Evolutionary conservation across 73 alveolate species (phyloP).

Genomic region (Paramecium tetraurelia): DNA sequence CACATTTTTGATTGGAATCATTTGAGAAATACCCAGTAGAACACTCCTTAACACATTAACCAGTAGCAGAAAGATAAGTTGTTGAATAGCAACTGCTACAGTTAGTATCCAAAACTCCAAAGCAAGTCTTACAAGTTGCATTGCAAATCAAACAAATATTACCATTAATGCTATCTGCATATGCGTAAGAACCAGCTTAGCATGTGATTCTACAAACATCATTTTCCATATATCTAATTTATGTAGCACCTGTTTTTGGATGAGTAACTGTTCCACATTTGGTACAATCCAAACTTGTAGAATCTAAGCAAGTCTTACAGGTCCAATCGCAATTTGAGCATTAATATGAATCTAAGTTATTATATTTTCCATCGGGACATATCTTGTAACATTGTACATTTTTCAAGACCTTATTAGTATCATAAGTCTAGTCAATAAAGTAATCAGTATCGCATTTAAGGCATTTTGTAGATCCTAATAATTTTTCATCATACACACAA

Average conservation of each 20-base stretch:
- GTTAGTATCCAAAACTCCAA: background rate
- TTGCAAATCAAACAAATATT: background rate
- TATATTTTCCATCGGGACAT: slow-evolving; percentile 13
- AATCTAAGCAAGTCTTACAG: background rate
- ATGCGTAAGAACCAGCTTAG: background rate
- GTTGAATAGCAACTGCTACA: background rate
- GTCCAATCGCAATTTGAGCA: background rate
- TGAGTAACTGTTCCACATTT: background rate
- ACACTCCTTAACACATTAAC: background rate
- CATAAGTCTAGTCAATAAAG: background rate
- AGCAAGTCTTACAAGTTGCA: background rate
- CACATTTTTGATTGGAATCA: background rate
- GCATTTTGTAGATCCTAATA: background rate
- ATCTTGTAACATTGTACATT: background rate
- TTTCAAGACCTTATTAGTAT: background rate
- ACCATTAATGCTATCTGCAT: background rate
- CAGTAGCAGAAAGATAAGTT: background rate
- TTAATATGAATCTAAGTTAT: background rate
- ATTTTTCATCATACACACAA: background rate
- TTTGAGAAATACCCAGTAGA: background rate
- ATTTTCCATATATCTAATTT: background rate
- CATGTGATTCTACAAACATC: background rate
- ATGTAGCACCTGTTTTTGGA: background rate
- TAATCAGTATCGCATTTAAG: background rate
- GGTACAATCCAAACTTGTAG: background rate